Conservation (phyloP, 345 rosid species). For the Rhodamnia argentea region DNA sequence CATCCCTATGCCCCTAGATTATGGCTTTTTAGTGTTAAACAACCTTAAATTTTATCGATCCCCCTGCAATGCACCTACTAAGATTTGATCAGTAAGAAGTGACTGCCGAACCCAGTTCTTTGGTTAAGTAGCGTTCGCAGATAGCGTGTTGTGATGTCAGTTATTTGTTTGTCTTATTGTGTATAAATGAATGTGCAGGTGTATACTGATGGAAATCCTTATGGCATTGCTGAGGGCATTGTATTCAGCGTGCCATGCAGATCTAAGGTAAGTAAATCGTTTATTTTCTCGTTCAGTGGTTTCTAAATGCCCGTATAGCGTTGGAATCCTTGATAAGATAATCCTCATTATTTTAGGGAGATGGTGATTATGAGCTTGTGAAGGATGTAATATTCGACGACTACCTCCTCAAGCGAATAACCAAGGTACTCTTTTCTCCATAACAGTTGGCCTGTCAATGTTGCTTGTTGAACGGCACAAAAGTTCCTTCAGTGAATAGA, state of each 20-base stretch:
- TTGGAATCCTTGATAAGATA: not conserved
- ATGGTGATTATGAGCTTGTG: constrained; percentile 90
- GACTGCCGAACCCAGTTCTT: not conserved
- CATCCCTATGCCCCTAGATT: not conserved
- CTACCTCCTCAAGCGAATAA: constrained; percentile 66
- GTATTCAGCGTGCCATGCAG: constrained; percentile 99
- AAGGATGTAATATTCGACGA: constrained; percentile 76
- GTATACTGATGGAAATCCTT: constrained; percentile 78
- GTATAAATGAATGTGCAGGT: constrained; percentile 34
- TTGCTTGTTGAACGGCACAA: not conserved
- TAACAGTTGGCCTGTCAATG: not conserved
- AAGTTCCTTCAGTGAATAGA: not conserved
- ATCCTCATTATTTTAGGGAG: constrained; percentile 43
- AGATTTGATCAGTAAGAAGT: not conserved
- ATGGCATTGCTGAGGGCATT: constrained; percentile 73
- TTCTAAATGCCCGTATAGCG: not conserved
- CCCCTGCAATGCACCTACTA: not conserved
- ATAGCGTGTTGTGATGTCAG: not conserved
- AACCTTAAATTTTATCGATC: not conserved
- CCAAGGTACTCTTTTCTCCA: constrained; percentile 40
- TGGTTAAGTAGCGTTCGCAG: not conserved
- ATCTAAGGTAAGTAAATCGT: constrained; percentile 46
- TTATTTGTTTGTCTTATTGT: not conserved
- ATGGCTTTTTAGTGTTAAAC: not conserved
- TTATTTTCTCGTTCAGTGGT: not conserved